phyloP scores from a whole-genome alignment of 257 asterid genomes.

The Prunella vulgaris region DNA sequence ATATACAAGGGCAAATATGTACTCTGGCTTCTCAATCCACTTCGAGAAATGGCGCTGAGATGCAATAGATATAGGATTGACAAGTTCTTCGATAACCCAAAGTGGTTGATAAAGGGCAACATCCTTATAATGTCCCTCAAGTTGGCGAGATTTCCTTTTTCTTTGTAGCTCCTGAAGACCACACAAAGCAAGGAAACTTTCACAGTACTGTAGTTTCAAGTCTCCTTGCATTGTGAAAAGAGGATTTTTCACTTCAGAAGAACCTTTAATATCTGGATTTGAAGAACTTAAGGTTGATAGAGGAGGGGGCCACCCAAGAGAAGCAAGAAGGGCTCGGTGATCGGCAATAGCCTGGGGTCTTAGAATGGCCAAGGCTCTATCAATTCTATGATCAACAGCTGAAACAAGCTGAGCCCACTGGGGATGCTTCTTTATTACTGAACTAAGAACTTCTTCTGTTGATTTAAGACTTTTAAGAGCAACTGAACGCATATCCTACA shows the following conservation, averaged over 20 bases:
- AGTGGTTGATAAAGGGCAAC: conserved; percentile 71
- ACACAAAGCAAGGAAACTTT: conserved; percentile 83
- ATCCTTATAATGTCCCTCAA: conserved; percentile 53
- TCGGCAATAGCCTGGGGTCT: conserved; percentile 98
- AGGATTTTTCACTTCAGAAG: conserved; percentile 61
- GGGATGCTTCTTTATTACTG: conserved; percentile 64
- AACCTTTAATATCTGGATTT: conserved; percentile 37
- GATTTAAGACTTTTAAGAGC: conserved; percentile 58
- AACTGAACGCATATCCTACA: conserved; percentile 61
- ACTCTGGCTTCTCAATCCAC: conserved; percentile 92
- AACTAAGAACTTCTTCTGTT: conserved; percentile 65
- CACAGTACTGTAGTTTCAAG: conserved; percentile 72
- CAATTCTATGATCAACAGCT: conserved; percentile 95
- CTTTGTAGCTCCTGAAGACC: conserved; percentile 89
- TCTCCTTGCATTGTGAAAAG: conserved; percentile 76
- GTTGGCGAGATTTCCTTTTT: conserved; percentile 78
- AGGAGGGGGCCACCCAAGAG: conserved; percentile 98
- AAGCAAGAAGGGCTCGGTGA: conserved; percentile 83
- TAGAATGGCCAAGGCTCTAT: conserved; percentile 85
- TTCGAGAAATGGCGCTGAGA: conserved; percentile 84
- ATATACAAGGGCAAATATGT: conserved; percentile 80
- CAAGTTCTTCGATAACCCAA: conserved; percentile 98
- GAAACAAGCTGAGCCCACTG: conserved; percentile 81
- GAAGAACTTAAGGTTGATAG: conserved; percentile 55
- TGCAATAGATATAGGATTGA: conserved; percentile 72